phyloP scores from a whole-genome alignment of 129 eudicot species.

The Flaveria sonorensis region DNA sequence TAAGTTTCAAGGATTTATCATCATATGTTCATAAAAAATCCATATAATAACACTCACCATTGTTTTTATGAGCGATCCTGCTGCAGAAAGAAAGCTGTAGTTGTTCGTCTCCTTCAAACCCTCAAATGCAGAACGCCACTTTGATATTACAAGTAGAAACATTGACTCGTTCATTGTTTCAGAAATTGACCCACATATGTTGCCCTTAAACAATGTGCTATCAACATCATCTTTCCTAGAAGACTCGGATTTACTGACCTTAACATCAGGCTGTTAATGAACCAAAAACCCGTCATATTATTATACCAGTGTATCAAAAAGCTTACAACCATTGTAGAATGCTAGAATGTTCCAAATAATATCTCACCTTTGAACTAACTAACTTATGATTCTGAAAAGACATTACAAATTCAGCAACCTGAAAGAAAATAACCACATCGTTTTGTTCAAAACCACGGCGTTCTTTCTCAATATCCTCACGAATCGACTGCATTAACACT shows the following conservation, averaged over 20 bases:
- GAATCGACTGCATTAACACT: constrained; percentile 92
- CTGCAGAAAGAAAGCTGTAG: constrained; percentile 77
- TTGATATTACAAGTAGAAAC: constrained; percentile 71
- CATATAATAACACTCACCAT: constrained; percentile 53
- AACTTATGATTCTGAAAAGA: constrained; percentile 77
- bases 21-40: constrained; percentile 5
- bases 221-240: constrained; percentile 45
- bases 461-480: constrained; percentile 88
- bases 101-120: constrained; percentile 80
- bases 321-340: constrained; percentile 1
- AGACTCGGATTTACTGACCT: constrained; percentile 45
- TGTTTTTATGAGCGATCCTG: constrained; percentile 79
- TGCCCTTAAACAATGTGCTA: constrained; percentile 64
- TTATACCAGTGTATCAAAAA: neutral
- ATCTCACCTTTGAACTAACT: constrained; percentile 52
- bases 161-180: constrained; percentile 84
- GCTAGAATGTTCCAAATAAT: neutral
- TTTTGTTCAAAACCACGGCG: constrained; percentile 70
- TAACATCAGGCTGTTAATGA: constrained; percentile 50
- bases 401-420: constrained; percentile 80
- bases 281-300: constrained; percentile 16
- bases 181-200: constrained; percentile 84
- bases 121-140: constrained; percentile 86
- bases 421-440: constrained; percentile 75
- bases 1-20: neutral